Percentiles rank a stretch among this genome's conserved stretches.
Conservation (phyloP, 495 filamentous ascomycete species). For the Polyplosphaeria fusca region DNA sequence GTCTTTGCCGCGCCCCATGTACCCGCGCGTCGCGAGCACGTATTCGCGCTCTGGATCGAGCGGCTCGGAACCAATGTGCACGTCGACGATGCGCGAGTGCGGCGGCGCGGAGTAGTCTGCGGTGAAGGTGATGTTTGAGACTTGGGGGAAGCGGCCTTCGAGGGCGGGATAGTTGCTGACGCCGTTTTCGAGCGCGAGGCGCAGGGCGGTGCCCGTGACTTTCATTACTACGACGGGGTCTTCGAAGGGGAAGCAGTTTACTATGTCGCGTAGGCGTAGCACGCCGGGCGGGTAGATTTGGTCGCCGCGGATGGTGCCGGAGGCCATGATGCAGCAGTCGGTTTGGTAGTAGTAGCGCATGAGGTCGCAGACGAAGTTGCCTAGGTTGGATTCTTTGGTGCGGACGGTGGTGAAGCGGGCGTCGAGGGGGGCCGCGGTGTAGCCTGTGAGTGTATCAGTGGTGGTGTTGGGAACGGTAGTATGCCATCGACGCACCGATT, state of each 20-base stretch:
- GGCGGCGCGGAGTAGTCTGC: conserved; percentile 60
- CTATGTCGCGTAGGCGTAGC: conserved; percentile 69
- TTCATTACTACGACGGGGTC: conserved; percentile 80
- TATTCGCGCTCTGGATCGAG: conserved; percentile 57
- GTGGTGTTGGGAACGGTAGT: no score
- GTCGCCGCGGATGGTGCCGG: conserved; percentile 85
- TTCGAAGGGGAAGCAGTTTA: conserved; percentile 74
- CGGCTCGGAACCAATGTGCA: conserved; percentile 56
- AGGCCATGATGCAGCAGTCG: conserved; percentile 80
- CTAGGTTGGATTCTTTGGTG: conserved; percentile 72
- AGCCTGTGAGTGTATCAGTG: conserved; percentile 43
- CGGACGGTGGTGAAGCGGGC: conserved; percentile 81
- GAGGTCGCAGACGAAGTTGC: conserved; percentile 86
- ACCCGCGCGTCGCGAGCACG: conserved; percentile 69
- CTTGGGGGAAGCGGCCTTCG: conserved; percentile 73
- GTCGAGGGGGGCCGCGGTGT: conserved; percentile 74
- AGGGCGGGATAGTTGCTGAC: conserved; percentile 75
- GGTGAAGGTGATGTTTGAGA: conserved; percentile 72
- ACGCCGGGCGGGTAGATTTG: conserved; percentile 82
- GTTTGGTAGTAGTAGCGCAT: conserved; percentile 78
- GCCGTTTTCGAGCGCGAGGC: conserved; percentile 77
- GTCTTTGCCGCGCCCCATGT: conserved; percentile 85
- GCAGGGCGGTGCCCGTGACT: conserved; percentile 61
- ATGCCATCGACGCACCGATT: conserved; percentile 47
- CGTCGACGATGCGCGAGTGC: conserved; percentile 61